Base-by-base conservation (phyloP, 257 asterid species). In the Craterostigma plantagineum region DNA sequence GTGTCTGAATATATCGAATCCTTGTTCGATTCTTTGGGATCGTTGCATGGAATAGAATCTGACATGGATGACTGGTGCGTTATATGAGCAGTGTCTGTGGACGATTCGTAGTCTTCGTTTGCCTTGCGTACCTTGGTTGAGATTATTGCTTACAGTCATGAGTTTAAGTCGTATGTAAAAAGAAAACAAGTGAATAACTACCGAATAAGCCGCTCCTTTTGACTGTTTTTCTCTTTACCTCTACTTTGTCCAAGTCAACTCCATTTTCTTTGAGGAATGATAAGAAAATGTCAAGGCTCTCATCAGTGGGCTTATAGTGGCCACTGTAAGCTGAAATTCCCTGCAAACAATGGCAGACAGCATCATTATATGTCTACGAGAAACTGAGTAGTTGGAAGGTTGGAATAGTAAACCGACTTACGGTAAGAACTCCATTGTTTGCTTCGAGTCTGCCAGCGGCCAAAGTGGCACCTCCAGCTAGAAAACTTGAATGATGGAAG, bases 401-500 rank as follows among this genome's bases (percentile, higher is more conserved):
- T 11, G 11, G 7, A 7, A 7, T 34, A 11, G 11, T 11, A 6
- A 6, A 34, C 7, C 1, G 37, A 46, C 39, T 43, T 68, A 90
- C 95, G 93, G 79, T 57, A 40, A 77, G 91, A 46, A 63, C 55
- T 45, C 98, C 98, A 48, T 72, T 68, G 42, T 61, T 67, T 50
- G 66, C 93, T 48, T 35, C 61, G 44, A 87, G 79, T 66, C 93
- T 82, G 57, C 98, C 98, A 48, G 98, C 92, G 64, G 98, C 95
- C 56, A 79, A 55, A 46, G 86, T 82, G 50, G 74, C 92, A 12
- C 95, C 98, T 46, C 98, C 98, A 14, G 98, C 98, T 7, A 87
- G 92, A 61, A 87, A 87, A 55, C 95, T 87, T 46, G 98, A 87
- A 72, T 87, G 98, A 63, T 87, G 95, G 63, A 87, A 87, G 40